Percentiles rank a stretch among this genome's conserved stretches.
Evolutionary conservation across 2,329 filamentous ascomycete species (phyloP).

Genomic region (Stagonosporopsis rhizophila): DNA sequence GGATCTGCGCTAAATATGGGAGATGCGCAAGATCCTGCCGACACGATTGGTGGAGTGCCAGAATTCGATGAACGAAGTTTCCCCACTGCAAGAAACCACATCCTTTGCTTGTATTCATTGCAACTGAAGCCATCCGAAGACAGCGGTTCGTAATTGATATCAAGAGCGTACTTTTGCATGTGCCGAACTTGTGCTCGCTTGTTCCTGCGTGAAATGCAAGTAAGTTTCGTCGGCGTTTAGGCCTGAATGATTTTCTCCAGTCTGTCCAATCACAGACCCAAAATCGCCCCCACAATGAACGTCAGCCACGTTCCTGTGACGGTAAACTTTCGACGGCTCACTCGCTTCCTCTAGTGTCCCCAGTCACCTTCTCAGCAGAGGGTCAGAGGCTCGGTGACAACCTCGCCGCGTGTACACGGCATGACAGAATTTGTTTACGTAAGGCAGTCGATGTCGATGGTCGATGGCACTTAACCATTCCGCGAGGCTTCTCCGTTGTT

Average conservation of each 20-base stretch:
- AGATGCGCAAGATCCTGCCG: slow-evolving; percentile 12
- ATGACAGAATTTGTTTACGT: background rate
- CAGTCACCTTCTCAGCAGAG: background rate
- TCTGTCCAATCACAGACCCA: background rate
- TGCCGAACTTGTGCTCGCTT: background rate
- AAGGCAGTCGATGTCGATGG: background rate
- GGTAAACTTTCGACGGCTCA: slow-evolving; percentile 5
- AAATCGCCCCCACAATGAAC: slow-evolving; percentile 2
- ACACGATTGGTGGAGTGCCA: background rate
- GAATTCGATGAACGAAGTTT: background rate
- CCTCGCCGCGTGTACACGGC: background rate
- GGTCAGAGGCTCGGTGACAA: background rate
- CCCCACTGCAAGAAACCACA: background rate
- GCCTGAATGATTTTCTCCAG: slow-evolving; percentile 2
- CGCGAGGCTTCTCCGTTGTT: background rate
- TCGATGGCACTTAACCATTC: background rate
- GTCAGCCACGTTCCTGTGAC: slow-evolving; percentile 9
- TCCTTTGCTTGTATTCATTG: background rate
- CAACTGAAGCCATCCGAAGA: background rate
- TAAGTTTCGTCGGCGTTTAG: slow-evolving; percentile 18
- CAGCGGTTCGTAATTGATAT: background rate
- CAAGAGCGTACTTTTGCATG: background rate
- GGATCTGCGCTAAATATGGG: slow-evolving; percentile 10
- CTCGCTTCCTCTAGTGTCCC: slow-evolving; percentile 12
- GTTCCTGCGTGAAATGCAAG: slow-evolving; percentile 6